Evolutionary conservation across 2,329 filamentous ascomycete species (phyloP).

Genomic region (Neoascochyta sp.): DNA sequence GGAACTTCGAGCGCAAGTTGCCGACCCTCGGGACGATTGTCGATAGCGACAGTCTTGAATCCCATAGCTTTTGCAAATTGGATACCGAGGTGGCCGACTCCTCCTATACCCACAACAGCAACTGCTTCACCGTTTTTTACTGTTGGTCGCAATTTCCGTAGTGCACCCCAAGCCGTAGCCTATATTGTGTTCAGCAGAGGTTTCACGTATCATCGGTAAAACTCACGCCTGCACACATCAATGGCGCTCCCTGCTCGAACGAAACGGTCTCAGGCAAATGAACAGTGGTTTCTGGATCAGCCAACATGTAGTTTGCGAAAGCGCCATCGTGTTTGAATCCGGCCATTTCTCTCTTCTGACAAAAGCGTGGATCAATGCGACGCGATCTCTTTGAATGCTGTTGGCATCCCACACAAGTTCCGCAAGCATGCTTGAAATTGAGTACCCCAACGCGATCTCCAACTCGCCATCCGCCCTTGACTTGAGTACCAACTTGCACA

Average conservation of each 20-base stretch:
- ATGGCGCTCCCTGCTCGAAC: slow-evolving; percentile 29
- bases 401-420: slow-evolving; percentile 17
- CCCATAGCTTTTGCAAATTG: slow-evolving; percentile 57
- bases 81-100: slow-evolving; percentile 71
- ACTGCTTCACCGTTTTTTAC: slow-evolving; percentile 65
- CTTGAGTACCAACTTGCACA: slow-evolving; percentile 22
- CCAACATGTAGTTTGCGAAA: slow-evolving; percentile 33
- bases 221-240: slow-evolving; percentile 37
- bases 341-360: slow-evolving; percentile 23
- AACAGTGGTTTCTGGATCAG: slow-evolving; percentile 27
- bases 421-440: slow-evolving; percentile 26
- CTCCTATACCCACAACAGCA: slow-evolving; percentile 78
- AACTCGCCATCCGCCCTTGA: slow-evolving; percentile 22
- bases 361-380: slow-evolving; percentile 26
- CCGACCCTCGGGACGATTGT: slow-evolving; percentile 22
- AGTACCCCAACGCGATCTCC: slow-evolving; percentile 30
- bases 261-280: slow-evolving; percentile 19
- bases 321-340: slow-evolving; percentile 32
- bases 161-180: slow-evolving; percentile 27
- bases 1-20: slow-evolving; percentile 16
- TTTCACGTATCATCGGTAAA: too few species aligned
- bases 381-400: slow-evolving; percentile 10
- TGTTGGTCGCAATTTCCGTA: slow-evolving; percentile 17
- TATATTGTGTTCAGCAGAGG: slow-evolving; percentile 7
- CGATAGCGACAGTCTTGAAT: slow-evolving; percentile 20